Evolutionary conservation across 139 green algal species (phyloP), one percentile per base, ranked within the genome.

Genomic region (Raphidocelis subcapitata): DNA sequence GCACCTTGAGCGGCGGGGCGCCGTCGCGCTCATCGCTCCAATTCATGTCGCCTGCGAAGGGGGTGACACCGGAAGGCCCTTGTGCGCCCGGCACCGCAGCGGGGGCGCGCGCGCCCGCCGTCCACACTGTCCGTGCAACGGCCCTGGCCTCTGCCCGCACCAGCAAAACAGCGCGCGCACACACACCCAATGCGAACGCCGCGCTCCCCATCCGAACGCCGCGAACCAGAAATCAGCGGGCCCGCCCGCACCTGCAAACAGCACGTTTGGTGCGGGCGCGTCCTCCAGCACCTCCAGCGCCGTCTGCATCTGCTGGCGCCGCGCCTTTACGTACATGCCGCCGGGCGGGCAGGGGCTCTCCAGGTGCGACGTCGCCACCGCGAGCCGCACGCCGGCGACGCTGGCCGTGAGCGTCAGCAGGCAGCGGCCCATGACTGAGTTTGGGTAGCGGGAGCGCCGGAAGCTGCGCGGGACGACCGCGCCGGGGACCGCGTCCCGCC

Each of bases 1-100:
- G 55, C 28, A 36, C 55, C 12, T 49, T 49, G 41, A 89, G 69
- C 0, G 72, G 82, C 8, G 71, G 33, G 1, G 31, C 14, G 5
- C 83, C 86, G 44, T 88, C 77, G 8, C 77, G 28, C 18, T 66
- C 65, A 28, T 80, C 80, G 3, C 28, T 21, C 84, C 84, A 91
- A 79, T 91, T 91, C 60, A 89, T 80, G 73, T 92, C 87, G 15
- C 87, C 87, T 67, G 67, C 56, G 36, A n/a, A n/a, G n/a, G n/a
- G n/a, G n/a, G n/a, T n/a, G n/a, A n/a, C n/a, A n/a, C n/a, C n/a
- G n/a, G n/a, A n/a, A n/a, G n/a, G n/a, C n/a, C n/a, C n/a, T n/a
- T n/a, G n/a, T n/a, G n/a, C n/a, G n/a, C n/a, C n/a, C n/a, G n/a
- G n/a, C n/a, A n/a, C n/a, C n/a, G n/a, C n/a, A n/a, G n/a, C n/a